A percentile compares a stretch with the other conserved stretches of the same genome.
Evolutionary conservation across 257 asterid species (phyloP).

Genomic region (Jacaranda mimosifolia): DNA sequence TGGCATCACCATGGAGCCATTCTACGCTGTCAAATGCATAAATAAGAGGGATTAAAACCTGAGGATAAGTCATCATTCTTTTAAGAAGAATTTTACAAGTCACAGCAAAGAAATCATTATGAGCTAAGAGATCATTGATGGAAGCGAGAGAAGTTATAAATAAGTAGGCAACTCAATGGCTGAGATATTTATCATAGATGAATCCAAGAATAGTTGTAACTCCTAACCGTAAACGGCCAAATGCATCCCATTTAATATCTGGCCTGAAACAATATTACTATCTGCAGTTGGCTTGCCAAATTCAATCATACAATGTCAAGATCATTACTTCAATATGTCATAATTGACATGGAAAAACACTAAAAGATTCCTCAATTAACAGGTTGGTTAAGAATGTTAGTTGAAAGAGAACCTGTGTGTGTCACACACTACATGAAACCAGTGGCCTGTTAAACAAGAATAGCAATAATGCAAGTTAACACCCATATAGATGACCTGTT

Average conservation of each 20-base stretch:
- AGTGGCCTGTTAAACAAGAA: neutral
- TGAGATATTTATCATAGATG: neutral
- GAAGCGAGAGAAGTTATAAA: neutral
- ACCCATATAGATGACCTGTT: neutral
- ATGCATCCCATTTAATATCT: neutral
- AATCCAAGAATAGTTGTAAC: conserved; percentile 2
- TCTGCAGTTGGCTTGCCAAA: neutral
- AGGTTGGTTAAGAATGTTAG: neutral
- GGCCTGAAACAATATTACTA: neutral
- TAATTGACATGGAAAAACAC: conserved; percentile 3
- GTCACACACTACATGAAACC: conserved; percentile 5
- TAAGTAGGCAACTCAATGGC: neutral
- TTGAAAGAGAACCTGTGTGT: conserved; percentile 10
- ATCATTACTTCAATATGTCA: conserved; percentile 3
- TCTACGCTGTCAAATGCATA: conserved; percentile 68
- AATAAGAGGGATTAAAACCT: conserved; percentile 28
- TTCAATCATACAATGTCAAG: neutral
- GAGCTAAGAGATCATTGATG: neutral
- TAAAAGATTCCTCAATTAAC: conserved; percentile 18
- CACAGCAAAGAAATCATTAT: neutral
- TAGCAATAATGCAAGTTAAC: conserved; percentile 16
- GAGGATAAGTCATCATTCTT: neutral
- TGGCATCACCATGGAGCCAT: conserved; percentile 88
- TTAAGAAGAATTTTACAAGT: neutral
- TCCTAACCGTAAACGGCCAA: no score